Evolutionary conservation across 352 stramenopile genomes (phyloP), one percentile per base, ranked within the genome.

Genomic region (Phytophthora boehmeriae): DNA sequence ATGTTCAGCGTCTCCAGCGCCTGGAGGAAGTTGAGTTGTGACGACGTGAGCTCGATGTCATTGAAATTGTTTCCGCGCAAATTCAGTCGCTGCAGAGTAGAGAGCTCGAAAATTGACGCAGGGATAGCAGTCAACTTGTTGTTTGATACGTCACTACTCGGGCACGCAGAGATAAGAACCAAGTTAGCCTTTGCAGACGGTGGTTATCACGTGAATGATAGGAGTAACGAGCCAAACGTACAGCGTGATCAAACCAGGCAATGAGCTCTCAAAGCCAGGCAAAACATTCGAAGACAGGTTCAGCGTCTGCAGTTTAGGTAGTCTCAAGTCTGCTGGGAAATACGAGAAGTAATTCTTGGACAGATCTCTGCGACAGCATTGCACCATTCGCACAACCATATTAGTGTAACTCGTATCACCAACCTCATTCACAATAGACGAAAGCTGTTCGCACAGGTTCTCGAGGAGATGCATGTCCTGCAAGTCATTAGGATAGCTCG

Each of bases 261-360:
- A 73, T 20, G 53, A 45, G 6, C 68, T 66, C 10, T 78, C 66
- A 45, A 87, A 88, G 10, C 59, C 73, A 1, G 27, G 64, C 22
- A 90, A 58, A 30, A 53, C 81, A 59, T 90, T 90, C 9, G 36
- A 46, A 14, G 78, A 88, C 47, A 88, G 38, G 52, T 90, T 88
- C 35, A 90, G 73, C 10, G 49, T 63, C 30, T 73, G 46, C 9
- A 89, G 62, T 17, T 59, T 65, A 2, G 60, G 44, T n/a, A 86
- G 19, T 11, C 66, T 59, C 32, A 83, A 69, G 50, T 82, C 71
- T 28, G 51, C 45, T 11, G 81, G 81, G 57, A 76, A 91, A 39
- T 71, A 63, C 27, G 54, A 68, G 27, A 86, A 76, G 54, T 86
- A 88, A 65, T 91, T 91, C 44, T 80, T 71, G 4, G 81, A 88